phyloP scores from a whole-genome alignment of 441 rosid species.

The Corymbia calophylla region DNA sequence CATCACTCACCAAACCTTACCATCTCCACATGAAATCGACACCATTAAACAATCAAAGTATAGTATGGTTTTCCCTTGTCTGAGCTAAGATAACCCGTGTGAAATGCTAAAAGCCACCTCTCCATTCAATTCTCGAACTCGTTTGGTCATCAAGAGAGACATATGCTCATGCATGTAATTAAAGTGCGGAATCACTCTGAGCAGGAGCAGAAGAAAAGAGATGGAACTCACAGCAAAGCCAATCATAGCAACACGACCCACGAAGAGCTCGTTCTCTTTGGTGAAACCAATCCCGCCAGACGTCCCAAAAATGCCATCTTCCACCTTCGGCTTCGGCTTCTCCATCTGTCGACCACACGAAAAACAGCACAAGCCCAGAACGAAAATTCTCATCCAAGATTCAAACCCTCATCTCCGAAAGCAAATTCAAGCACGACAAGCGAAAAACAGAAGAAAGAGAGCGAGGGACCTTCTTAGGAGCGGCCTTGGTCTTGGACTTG shows the following conservation, averaged over 20 bases:
- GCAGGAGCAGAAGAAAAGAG: neutral
- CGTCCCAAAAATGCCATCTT: constrained; percentile 87
- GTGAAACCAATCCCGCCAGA: constrained; percentile 97
- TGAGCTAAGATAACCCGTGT: neutral
- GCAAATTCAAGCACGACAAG: neutral
- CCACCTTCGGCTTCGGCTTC: constrained; percentile 48
- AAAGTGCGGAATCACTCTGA: neutral
- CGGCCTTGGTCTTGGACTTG: constrained; percentile 75
- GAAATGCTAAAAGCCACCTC: neutral
- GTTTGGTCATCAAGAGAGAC: neutral
- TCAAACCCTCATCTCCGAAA: neutral
- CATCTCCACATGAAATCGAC: neutral
- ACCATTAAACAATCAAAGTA: neutral
- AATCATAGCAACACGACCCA: constrained; percentile 96
- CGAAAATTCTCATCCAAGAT: neutral
- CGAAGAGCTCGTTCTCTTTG: constrained; percentile 86
- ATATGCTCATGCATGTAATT: neutral
- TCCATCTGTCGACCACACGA: constrained; percentile 14
- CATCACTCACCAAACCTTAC: neutral
- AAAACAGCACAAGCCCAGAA: neutral
- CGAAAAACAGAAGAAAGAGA: neutral
- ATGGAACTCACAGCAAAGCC: constrained; percentile 77
- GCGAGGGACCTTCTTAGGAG: constrained; percentile 52
- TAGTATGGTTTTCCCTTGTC: neutral
- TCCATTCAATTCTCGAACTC: neutral